Percentiles rank a stretch among this genome's conserved stretches.
Evolutionary conservation across 306 rosid genomes (phyloP).

Genomic region (Inga leiocalycina): DNA sequence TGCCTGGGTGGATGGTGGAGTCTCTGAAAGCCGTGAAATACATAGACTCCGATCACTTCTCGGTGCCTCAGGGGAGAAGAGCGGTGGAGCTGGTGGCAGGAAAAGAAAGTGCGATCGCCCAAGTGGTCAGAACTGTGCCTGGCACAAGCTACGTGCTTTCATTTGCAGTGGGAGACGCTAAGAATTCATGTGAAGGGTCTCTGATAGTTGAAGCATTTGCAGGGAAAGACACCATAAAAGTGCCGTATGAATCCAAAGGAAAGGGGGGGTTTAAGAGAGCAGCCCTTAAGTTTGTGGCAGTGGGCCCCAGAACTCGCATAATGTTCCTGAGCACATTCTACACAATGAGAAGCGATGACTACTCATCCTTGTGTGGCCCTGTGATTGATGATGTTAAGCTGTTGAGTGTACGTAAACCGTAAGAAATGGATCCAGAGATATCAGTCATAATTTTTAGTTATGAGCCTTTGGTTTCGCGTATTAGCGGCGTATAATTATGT

Average conservation of each 20-base stretch:
- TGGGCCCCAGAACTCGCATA: conserved; percentile 52
- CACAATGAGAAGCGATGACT: conserved; percentile 90
- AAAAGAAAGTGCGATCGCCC: conserved; percentile 96
- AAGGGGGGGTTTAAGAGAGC: conserved; percentile 91
- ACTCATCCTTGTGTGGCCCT: conserved; percentile 94
- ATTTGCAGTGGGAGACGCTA: conserved; percentile 84
- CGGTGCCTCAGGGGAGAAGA: conserved; percentile 74
- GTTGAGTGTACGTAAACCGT: conserved; percentile 65
- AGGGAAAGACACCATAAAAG: conserved; percentile 66
- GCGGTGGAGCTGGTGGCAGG: conserved; percentile 91
- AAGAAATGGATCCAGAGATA: not conserved
- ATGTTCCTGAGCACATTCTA: conserved; percentile 89
- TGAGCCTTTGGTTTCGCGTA: not conserved
- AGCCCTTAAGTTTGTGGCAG: conserved; percentile 69
- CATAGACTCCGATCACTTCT: conserved; percentile 82
- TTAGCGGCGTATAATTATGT: not conserved
- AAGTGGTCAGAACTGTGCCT: conserved; percentile 72
- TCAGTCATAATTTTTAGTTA: not conserved
- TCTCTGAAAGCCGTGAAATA: conserved; percentile 94
- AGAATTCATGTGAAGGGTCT: conserved; percentile 88
- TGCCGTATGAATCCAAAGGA: conserved; percentile 87
- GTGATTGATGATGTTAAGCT: conserved; percentile 86
- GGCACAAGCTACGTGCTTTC: conserved; percentile 73
- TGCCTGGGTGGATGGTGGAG: conserved; percentile 98
- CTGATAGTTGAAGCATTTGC: conserved; percentile 93